Percentiles rank a stretch among this genome's conserved stretches.
Conservation (phyloP, 768 basidiomycete species). For the Panaeolus cyanescens region DNA sequence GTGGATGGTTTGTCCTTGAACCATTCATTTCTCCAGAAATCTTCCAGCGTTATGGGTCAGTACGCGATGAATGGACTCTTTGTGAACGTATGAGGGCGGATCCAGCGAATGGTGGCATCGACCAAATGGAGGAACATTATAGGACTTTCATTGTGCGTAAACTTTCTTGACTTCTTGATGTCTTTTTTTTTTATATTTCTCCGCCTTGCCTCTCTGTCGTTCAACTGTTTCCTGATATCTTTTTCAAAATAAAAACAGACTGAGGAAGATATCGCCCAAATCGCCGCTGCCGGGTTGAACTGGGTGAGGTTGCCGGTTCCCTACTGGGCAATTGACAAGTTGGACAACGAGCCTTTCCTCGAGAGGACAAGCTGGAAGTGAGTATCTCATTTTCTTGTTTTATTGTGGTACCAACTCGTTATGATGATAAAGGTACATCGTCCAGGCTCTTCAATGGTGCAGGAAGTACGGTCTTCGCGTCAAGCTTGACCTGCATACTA, state of each 20-base stretch:
- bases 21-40: conserved; percentile 70
- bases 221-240: too few species aligned
- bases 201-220: too few species aligned
- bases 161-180: conserved; percentile 42
- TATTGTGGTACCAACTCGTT: neutral
- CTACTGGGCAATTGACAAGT: conserved; percentile 85
- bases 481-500: conserved; percentile 75
- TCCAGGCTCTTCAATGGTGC: conserved; percentile 77
- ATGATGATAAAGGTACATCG: conserved; percentile 54
- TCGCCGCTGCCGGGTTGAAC: conserved; percentile 78
- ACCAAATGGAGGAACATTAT: conserved; percentile 78
- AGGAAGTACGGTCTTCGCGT: conserved; percentile 88
- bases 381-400: conserved; percentile 15
- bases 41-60: conserved; percentile 63
- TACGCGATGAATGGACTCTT: conserved; percentile 77
- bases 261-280: conserved; percentile 78
- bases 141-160: conserved; percentile 76
- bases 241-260: too few species aligned
- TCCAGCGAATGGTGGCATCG: conserved; percentile 44
- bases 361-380: conserved; percentile 73
- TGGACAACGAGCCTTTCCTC: conserved; percentile 75
- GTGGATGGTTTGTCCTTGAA: conserved; percentile 77
- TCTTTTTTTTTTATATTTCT: too few species aligned
- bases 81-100: conserved; percentile 64
- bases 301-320: conserved; percentile 81